These are phyloP conservation scores for Russula olivacea DNA, from an alignment of 768 basidiomycete genomes.

Conservation along the genomic window DNA sequence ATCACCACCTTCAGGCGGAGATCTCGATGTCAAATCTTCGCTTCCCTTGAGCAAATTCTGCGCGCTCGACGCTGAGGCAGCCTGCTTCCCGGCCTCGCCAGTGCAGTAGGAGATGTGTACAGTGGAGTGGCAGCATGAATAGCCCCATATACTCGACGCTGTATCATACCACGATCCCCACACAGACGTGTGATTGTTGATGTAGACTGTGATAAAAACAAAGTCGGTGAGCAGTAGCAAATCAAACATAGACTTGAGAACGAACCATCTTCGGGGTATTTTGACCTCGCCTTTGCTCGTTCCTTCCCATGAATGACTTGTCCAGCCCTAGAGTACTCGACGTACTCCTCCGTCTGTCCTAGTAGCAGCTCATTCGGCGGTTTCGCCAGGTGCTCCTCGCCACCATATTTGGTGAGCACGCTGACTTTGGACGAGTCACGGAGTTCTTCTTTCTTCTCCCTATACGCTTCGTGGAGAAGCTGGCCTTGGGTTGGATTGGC, in stretches of 20 bases:
- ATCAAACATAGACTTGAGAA: slow-evolving; percentile 22
- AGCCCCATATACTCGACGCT: slow-evolving; percentile 77
- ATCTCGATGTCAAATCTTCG: slow-evolving; percentile 15
- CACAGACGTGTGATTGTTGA: slow-evolving; percentile 92
- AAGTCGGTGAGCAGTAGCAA: slow-evolving; percentile 9
- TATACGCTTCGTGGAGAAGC: slow-evolving; percentile 85
- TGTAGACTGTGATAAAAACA: slow-evolving; percentile 48
- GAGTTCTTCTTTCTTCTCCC: slow-evolving; percentile 85
- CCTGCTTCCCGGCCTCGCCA: slow-evolving; percentile 77
- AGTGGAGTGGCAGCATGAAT: slow-evolving; percentile 86
- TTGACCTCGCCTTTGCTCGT: slow-evolving; percentile 78
- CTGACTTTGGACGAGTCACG: slow-evolving; percentile 85
- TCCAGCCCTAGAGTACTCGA: slow-evolving; percentile 92
- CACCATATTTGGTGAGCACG: slow-evolving; percentile 90
- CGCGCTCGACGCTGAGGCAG: slow-evolving; percentile 68
- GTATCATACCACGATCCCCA: slow-evolving; percentile 96
- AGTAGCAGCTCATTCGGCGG: slow-evolving; percentile 90
- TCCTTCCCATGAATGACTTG: slow-evolving; percentile 90
- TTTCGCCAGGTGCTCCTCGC: slow-evolving; percentile 83
- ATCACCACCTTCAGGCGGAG: slow-evolving; percentile 1
- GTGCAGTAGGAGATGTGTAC: slow-evolving; percentile 89
- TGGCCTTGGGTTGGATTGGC: slow-evolving; percentile 96
- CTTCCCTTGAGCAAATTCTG: slow-evolving; percentile 49
- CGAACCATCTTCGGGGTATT: slow-evolving; percentile 95
- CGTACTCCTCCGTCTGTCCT: slow-evolving; percentile 95